Conservation (phyloP, 345 rosid species). For the Trapa bicornis region DNA sequence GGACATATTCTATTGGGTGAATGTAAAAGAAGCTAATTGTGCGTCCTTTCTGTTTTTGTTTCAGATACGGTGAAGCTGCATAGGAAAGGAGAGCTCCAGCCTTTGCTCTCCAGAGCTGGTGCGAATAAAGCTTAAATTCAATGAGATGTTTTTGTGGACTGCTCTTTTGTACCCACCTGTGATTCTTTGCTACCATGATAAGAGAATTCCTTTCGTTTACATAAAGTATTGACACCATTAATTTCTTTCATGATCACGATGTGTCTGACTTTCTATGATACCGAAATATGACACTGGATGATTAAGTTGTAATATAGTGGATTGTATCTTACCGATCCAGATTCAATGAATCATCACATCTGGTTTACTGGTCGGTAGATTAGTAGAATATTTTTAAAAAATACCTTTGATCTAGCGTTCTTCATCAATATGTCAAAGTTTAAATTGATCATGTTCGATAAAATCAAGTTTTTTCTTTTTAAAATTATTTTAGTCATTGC, state of each 20-base stretch:
- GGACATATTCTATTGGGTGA: background rate
- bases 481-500: background rate
- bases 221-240: background rate
- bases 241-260: background rate
- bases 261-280: background rate
- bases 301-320: too few species aligned
- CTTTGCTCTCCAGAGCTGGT: slow-evolving; percentile 52
- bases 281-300: background rate
- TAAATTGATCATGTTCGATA: background rate
- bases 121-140: slow-evolving; percentile 12
- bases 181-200: background rate
- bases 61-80: slow-evolving; percentile 74
- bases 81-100: slow-evolving; percentile 56
- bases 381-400: too few species aligned
- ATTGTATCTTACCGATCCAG: too few species aligned
- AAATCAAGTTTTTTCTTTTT: background rate
- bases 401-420: background rate
- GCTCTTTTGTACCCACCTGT: background rate
- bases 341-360: too few species aligned
- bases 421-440: background rate
- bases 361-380: too few species aligned
- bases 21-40: background rate
- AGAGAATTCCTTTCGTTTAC: background rate
- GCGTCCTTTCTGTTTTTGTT: slow-evolving; percentile 10
- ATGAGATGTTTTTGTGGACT: background rate